Percentiles rank a stretch among this genome's conserved stretches.
Conservation (phyloP, 164 flowering plant species). For the Macadamia integrifolia region DNA sequence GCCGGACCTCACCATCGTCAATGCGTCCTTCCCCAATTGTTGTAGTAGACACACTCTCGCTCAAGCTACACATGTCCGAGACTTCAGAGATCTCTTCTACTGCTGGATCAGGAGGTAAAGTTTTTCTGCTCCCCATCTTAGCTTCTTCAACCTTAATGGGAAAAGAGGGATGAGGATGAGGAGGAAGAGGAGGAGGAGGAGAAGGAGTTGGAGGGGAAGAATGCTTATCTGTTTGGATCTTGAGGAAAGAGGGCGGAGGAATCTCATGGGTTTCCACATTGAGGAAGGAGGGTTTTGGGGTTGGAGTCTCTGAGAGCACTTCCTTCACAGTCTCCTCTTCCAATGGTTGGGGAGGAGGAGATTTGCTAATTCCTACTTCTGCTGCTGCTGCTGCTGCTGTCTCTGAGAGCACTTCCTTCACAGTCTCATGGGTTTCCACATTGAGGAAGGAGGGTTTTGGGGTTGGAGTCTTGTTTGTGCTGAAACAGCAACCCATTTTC, state of each 20-base stretch:
- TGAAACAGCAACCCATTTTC: background rate
- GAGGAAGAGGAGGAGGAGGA: too few relatives aligned
- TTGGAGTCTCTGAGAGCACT: slow-evolving; percentile 55
- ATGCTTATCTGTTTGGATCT: background rate
- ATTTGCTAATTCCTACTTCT: too few relatives aligned
- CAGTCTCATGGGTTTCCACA: background rate
- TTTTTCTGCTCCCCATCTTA: background rate
- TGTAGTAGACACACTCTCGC: slow-evolving; percentile 41
- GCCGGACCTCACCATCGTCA: slow-evolving; percentile 17
- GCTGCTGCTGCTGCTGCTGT: background rate
- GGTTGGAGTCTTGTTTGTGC: background rate
- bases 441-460: slow-evolving; percentile 4
- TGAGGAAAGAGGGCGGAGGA: background rate
- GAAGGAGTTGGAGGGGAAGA: too few relatives aligned
- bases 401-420: background rate
- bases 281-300: slow-evolving; percentile 4
- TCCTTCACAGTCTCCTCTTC: slow-evolving; percentile 70
- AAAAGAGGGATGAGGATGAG: too few relatives aligned
- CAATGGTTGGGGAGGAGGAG: slow-evolving; percentile 1
- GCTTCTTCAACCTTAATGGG: too few relatives aligned
- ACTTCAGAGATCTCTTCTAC: slow-evolving; percentile 27
- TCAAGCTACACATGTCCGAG: slow-evolving; percentile 44
- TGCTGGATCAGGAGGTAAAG: background rate
- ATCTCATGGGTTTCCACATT: background rate
- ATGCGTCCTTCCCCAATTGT: slow-evolving; percentile 22